Evolutionary conservation across 1,139 yeast genomes (phyloP).

Genomic region (Yamadazyma trypodendri): DNA sequence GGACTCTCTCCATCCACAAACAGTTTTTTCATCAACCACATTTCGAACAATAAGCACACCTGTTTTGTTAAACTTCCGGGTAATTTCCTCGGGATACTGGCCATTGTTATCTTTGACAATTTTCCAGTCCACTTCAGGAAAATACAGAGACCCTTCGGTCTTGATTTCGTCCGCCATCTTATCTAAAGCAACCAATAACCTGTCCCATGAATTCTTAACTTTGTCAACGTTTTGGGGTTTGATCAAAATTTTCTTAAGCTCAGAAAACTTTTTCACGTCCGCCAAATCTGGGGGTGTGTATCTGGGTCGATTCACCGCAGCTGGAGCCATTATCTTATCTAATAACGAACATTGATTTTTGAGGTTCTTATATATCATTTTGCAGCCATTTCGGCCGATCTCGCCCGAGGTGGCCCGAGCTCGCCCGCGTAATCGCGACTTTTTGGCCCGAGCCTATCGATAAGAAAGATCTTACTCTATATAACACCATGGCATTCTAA

Average conservation of each 20-base stretch:
- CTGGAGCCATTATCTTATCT: conserved; percentile 12
- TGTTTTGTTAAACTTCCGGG: conserved; percentile 14
- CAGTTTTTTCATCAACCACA: conserved; percentile 17
- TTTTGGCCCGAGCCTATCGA: too few species aligned
- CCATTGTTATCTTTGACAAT: conserved; percentile 15
- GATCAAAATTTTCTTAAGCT: conserved; percentile 18
- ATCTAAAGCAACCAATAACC: conserved; percentile 20
- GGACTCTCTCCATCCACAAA: conserved; percentile 20
- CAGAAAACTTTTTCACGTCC: conserved; percentile 10
- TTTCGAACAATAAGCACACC: conserved; percentile 23
- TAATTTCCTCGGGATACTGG: conserved; percentile 14
- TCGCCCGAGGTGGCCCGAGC: conserved; percentile 5
- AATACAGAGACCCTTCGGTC: conserved; percentile 14
- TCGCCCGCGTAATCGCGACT: too few species aligned
- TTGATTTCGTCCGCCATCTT: conserved; percentile 16
- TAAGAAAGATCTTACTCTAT: too few species aligned
- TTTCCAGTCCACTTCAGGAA: conserved; percentile 20
- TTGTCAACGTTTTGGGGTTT: conserved; percentile 20
- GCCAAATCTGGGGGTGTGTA: conserved; percentile 13
- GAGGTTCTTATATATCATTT: not conserved
- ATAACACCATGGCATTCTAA: too few species aligned
- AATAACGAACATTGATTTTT: too few species aligned
- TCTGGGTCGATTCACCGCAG: conserved; percentile 1
- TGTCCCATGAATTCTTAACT: conserved; percentile 23
- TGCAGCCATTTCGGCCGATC: conserved; percentile 4